A percentile compares a stretch with the other conserved stretches of the same genome.
These are phyloP conservation scores for Populus euphratica DNA, from an alignment of 345 rosid species.

Conservation along the genomic window DNA sequence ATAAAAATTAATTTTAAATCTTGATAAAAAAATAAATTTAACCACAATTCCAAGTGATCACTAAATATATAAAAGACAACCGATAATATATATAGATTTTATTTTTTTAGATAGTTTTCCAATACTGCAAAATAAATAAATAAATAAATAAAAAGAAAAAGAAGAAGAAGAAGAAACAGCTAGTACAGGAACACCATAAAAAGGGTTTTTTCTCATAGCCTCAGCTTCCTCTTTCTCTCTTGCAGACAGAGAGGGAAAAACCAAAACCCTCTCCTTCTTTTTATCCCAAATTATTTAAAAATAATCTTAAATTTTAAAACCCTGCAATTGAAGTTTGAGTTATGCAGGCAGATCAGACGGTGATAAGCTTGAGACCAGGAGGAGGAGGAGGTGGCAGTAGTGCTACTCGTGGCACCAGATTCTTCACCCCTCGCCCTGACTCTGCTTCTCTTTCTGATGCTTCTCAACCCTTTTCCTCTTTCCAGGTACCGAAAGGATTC, in stretches of 20 bases:
- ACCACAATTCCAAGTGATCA: no score
- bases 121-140: no score
- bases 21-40: no score
- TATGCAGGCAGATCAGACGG: slow-evolving; percentile 32
- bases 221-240: background rate
- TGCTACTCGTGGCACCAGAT: slow-evolving; percentile 19
- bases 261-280: background rate
- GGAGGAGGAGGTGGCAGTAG: slow-evolving; percentile 13
- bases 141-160: background rate
- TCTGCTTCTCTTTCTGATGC: background rate
- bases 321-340: background rate
- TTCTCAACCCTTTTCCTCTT: slow-evolving; percentile 6
- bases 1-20: no score
- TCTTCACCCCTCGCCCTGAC: slow-evolving; percentile 21
- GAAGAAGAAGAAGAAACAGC: background rate
- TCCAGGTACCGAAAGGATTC: background rate
- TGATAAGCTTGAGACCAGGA: slow-evolving; percentile 38
- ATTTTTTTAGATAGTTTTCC: no score
- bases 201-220: background rate
- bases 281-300: background rate
- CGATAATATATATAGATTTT: no score
- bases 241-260: background rate
- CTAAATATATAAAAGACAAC: no score
- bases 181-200: background rate
- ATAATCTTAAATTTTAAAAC: background rate